phyloP scores from a whole-genome alignment of 176 grass and related monocot species.

The Raddia guianensis region DNA sequence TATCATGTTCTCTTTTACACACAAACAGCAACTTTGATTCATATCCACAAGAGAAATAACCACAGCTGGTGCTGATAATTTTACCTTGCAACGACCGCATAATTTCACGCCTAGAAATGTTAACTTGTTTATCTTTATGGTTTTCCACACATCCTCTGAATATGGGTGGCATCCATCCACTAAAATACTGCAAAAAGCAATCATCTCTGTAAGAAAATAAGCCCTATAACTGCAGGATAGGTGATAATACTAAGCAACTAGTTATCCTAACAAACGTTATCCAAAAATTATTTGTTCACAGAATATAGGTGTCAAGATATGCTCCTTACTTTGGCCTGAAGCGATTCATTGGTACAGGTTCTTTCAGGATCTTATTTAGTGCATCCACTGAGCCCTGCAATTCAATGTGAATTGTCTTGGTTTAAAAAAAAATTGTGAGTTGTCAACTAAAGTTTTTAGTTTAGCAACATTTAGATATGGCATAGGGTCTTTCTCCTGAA shows the following conservation, averaged over 20 bases:
- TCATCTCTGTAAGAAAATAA: slow-evolving; percentile 12
- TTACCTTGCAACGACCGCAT: slow-evolving; percentile 88
- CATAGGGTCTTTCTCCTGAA: not conserved
- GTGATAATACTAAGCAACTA: slow-evolving; percentile 12
- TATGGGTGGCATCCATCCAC: slow-evolving; percentile 85
- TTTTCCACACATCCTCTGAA: slow-evolving; percentile 88
- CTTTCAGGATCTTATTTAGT: slow-evolving; percentile 70
- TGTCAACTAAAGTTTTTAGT: not conserved
- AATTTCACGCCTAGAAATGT: slow-evolving; percentile 88
- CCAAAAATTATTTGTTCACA: not conserved
- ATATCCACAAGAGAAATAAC: not conserved
- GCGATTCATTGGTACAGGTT: slow-evolving; percentile 72
- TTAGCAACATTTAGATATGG: slow-evolving; percentile 12
- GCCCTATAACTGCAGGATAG: not conserved
- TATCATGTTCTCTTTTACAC: not conserved
- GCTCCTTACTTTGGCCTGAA: slow-evolving; percentile 85
- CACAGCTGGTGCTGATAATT: not conserved
- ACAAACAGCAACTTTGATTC: not conserved
- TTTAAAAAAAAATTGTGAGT: not conserved
- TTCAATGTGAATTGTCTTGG: not conserved
- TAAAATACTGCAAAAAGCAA: slow-evolving; percentile 68
- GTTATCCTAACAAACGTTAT: not conserved
- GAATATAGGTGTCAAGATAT: not conserved
- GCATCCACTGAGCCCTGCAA: slow-evolving; percentile 78
- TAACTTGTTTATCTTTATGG: slow-evolving; percentile 72